Percentiles rank a stretch among this genome's conserved stretches.
Evolutionary conservation across 2,329 filamentous ascomycete species (phyloP).

Genomic region (Alternaria metachromatica): DNA sequence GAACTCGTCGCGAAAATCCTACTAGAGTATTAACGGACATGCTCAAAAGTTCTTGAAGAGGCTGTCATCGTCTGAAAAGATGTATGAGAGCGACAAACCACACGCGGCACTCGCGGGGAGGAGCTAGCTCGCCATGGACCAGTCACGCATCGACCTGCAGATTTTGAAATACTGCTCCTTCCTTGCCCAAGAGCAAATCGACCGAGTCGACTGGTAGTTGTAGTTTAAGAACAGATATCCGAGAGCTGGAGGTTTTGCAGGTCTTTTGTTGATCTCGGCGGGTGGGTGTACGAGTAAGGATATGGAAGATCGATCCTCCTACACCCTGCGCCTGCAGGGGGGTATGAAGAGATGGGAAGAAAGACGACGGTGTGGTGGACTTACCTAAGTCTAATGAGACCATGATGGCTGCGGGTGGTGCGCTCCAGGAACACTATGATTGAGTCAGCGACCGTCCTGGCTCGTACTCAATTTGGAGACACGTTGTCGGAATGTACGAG

Average conservation of each 20-base stretch:
- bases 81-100: slow-evolving; percentile 4
- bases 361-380: neutral
- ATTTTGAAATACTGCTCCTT: neutral
- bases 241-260: neutral
- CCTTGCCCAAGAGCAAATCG: neutral
- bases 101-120: neutral
- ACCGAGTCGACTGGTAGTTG: neutral
- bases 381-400: neutral
- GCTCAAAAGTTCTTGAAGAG: neutral
- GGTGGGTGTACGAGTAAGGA: neutral
- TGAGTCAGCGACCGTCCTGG: neutral
- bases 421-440: neutral
- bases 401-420: neutral
- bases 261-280: slow-evolving; percentile 2
- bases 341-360: no score
- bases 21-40: neutral
- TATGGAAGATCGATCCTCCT: neutral
- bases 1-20: neutral
- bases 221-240: neutral
- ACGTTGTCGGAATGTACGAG: neutral
- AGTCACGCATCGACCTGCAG: neutral
- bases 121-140: neutral
- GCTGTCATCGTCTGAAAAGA: neutral
- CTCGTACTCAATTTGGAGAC: neutral
- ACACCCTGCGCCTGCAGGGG: neutral